Evolutionary conservation across 495 filamentous ascomycete genomes (phyloP).

Genomic region (Talaromyces adpressus): DNA sequence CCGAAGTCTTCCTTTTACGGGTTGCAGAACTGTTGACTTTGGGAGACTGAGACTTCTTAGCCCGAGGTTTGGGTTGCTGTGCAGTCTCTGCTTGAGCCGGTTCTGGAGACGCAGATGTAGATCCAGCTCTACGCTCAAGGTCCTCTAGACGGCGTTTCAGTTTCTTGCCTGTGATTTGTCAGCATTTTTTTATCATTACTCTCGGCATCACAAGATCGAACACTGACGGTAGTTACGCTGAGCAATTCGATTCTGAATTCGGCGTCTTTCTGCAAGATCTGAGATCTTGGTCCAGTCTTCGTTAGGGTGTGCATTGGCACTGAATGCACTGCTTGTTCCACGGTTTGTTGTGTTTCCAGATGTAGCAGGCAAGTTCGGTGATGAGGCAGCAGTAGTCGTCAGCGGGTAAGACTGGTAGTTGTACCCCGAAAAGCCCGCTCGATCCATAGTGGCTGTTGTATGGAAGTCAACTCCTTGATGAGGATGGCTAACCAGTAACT

Average conservation of each 20-base stretch:
- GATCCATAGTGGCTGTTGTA: neutral
- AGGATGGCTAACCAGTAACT: neutral
- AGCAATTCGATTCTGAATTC: constrained; percentile 96
- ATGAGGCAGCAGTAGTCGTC: neutral
- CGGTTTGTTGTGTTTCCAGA: constrained; percentile 60
- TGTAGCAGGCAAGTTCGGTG: constrained; percentile 14
- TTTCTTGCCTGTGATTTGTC: constrained; percentile 73
- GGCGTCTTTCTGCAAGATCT: constrained; percentile 84
- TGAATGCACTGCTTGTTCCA: constrained; percentile 92
- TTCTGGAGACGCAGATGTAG: constrained; percentile 67
- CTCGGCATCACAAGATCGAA: constrained; percentile 1
- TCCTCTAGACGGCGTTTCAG: constrained; percentile 96
- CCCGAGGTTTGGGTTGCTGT: constrained; percentile 31
- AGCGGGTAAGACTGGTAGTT: constrained; percentile 7
- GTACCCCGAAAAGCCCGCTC: neutral
- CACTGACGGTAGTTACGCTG: constrained; percentile 96
- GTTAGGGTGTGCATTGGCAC: constrained; percentile 89
- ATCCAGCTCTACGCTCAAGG: constrained; percentile 85
- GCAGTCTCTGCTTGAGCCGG: constrained; percentile 48
- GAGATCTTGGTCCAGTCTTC: constrained; percentile 99
- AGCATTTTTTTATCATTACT: neutral
- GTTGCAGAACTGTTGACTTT: constrained; percentile 5
- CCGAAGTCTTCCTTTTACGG: neutral
- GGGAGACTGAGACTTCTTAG: constrained; percentile 26
- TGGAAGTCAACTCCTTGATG: neutral